phyloP scores from a whole-genome alignment of 2,329 filamentous ascomycete genomes.

The Tetracladium maxilliforme region DNA sequence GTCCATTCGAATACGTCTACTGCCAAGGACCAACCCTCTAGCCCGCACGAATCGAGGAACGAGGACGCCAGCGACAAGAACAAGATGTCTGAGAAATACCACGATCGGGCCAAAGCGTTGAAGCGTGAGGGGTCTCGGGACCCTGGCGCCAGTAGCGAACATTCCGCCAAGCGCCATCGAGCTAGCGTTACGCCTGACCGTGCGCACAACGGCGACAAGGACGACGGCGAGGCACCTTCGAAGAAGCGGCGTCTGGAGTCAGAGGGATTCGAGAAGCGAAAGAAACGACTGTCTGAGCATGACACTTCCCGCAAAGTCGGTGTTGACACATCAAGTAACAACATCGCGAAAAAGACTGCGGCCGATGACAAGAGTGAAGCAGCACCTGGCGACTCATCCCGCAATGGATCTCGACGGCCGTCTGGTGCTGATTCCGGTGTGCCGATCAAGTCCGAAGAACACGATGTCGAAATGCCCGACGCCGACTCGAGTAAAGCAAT shows the following conservation, averaged over 20 bases:
- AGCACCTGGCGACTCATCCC: too few species aligned
- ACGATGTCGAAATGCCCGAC: slow-evolving; percentile 7
- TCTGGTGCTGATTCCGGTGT: too few species aligned
- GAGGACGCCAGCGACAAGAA: slow-evolving; percentile 36
- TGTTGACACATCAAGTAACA: too few species aligned
- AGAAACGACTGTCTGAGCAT: slow-evolving; percentile 4
- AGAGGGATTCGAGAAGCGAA: too few species aligned
- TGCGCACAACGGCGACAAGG: slow-evolving; percentile 21
- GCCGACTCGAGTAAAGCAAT: too few species aligned
- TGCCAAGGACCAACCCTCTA: slow-evolving; percentile 37
- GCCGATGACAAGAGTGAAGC: too few species aligned
- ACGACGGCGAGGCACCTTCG: slow-evolving; percentile 29
- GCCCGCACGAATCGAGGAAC: slow-evolving; percentile 27
- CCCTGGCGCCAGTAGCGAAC: slow-evolving; percentile 35
- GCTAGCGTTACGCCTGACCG: slow-evolving; percentile 43
- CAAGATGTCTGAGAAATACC: slow-evolving; percentile 10
- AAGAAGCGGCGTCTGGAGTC: slow-evolving; percentile 43
- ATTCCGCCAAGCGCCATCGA: slow-evolving; percentile 40
- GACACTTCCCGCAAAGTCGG: too few species aligned
- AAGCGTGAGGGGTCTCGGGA: slow-evolving; percentile 48
- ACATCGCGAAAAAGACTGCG: too few species aligned
- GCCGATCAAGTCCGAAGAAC: slow-evolving; percentile 8
- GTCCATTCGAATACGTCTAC: slow-evolving; percentile 39
- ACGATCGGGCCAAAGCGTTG: slow-evolving; percentile 41
- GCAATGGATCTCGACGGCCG: too few species aligned